Base-by-base conservation (phyloP, 2,329 filamentous ascomycete genomes). In the Colletotrichum aenigma region DNA sequence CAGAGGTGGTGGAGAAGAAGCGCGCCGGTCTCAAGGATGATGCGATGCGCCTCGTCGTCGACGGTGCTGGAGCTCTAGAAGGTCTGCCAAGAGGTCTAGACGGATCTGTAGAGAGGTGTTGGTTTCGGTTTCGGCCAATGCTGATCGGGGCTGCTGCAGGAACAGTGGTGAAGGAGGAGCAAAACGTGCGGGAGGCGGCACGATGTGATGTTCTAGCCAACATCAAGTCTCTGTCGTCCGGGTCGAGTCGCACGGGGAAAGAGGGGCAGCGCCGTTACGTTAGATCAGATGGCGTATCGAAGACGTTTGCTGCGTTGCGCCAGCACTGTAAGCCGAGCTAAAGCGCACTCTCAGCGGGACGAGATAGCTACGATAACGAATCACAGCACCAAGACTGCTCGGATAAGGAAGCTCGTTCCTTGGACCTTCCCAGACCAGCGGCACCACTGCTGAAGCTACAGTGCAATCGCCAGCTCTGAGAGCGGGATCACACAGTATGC, bases 351-450 rank as follows among this genome's bases (percentile, higher is more conserved):
- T 16, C 28, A 68, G 73, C 70, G 70, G 73, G 73, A 73, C 70
- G 24, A 18, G 70, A 38, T 60, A 69, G 64, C 70, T 58, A 58
- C 26, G 34, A 68, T 13, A 36, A 21, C 74, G 64, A 76, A 76
- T 76, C 64, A 76, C 32, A 64, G 64, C 43, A 18, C 30, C 64
- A 9, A 36, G 26, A 16, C 26, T 24, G 26, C 58, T 68, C 70
- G 28, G 70, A 76, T 73, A 32, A 73, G 74, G 74, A 73, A 74
- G 70, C 74, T 75, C 38, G n/a, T 73, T 68, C 68, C 61, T 52
- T 58, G 48, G 68, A 62, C 38, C 32, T 26, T 36, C 38, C 55
- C 21, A 36, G 30, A n/a, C 32, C 24, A 24, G 12, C 52, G 36
- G 52, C 55, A 60, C 62, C 28, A 16, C 28, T 26, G 55, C 28